Base-by-base conservation (phyloP, 306 rosid species). In the Ormosia semicastrata region DNA sequence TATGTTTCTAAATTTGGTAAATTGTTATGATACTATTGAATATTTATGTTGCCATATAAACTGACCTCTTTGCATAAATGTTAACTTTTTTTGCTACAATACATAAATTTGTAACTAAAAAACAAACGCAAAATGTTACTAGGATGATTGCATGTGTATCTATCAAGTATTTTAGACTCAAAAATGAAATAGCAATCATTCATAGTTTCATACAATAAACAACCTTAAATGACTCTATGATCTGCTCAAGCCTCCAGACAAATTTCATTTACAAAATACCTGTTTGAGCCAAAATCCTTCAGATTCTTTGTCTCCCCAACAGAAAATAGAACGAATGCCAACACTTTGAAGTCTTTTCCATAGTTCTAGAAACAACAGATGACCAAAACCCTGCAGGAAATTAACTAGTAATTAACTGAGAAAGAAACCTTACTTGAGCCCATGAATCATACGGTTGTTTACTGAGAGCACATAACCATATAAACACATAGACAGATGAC, bases 301-400 rank as follows among this genome's bases (percentile, higher is more conserved):
- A 68, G 98, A 94, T 84, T 91, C 97, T 86, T 89, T 83, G 90
- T 94, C 98, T 56, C 97, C 98, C 97, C 98, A 94, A 58, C 97
- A 94, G 79, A 92, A 86, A 83, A 94, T 88, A 68, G 97, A 82
- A 77, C 89, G 85, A 50, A 92, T 59, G 12, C 98, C 98, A 85
- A 94, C 94, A 89, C 81, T 82, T 59, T 87, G 88, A 84, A 94
- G 94, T 83, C 98, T 91, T 82, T 78, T 89, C 70, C 65, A 72
- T 72, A 94, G 81, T 86, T 94, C 97, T 85, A 75, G 41, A 64
- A 86, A 93, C 91, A 94, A 72, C 47, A 76, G 18, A 72, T 70
- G 87, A 60, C 98, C 94, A 83, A 90, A 85, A 83, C 98, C 97
- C 97, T 94, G 90, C 80, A 84, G 76, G 62, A 73, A 65, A 84